These are phyloP conservation scores for Colletotrichum siamense DNA, from an alignment of 2,329 filamentous ascomycete species.

Conservation along the genomic window DNA sequence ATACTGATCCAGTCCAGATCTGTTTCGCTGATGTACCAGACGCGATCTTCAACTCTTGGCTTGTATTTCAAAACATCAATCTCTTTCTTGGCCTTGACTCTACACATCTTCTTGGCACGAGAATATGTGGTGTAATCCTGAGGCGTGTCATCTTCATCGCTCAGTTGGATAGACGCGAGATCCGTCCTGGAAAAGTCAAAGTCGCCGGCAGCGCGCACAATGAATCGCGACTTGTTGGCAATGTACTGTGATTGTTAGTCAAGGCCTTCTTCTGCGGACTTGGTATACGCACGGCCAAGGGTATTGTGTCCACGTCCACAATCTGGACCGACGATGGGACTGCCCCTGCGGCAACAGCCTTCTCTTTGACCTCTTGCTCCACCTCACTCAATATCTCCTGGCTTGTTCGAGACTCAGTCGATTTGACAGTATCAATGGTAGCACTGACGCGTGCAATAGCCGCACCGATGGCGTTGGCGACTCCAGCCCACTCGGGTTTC, in stretches of 20 bases:
- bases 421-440: conserved; percentile 55
- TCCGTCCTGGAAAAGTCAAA: conserved; percentile 51
- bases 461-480: conserved; percentile 70
- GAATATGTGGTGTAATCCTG: not conserved
- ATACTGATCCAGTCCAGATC: conserved; percentile 62
- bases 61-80: conserved; percentile 47
- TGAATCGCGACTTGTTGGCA: conserved; percentile 58
- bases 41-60: conserved; percentile 53
- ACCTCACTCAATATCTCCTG: conserved; percentile 43
- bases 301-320: conserved; percentile 59
- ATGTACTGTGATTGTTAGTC: conserved; percentile 43
- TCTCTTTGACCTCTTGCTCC: conserved; percentile 45
- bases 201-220: conserved; percentile 65
- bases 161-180: not conserved
- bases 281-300: conserved; percentile 47
- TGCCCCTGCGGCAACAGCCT: conserved; percentile 51
- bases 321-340: conserved; percentile 47
- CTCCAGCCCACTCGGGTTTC: conserved; percentile 60
- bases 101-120: not conserved
- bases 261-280: not conserved
- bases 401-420: conserved; percentile 46
- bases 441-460: conserved; percentile 65
- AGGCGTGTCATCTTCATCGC: not conserved
- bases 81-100: conserved; percentile 22
- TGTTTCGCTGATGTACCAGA: conserved; percentile 63